Base-by-base conservation (phyloP, 345 rosid genomes). In the Populus tremula region DNA sequence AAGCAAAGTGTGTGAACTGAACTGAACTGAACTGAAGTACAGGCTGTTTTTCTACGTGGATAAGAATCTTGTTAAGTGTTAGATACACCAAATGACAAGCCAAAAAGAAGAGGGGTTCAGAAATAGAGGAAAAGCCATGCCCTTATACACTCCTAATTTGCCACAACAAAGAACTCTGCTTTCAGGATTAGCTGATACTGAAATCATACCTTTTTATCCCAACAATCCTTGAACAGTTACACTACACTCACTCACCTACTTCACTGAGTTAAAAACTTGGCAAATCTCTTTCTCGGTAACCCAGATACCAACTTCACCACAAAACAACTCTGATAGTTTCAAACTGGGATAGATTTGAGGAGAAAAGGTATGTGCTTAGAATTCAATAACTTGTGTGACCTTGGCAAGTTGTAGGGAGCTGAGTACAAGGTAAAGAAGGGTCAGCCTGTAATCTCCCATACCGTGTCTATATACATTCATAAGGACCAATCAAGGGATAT, bases 211-310 rank as follows among this genome's bases (percentile, higher is more conserved):
- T 27, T 31, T 23, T 70, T 27, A 12, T 23, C 71, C 18, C 81
- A 79, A 66, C 78, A 74, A 82, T 75, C 85, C 76, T 79, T 85
- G 77, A 78, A 84, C 70, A 17, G 27, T 50, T n/a, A 75, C 78
- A 23, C 67, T 7, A 33, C 49, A 9, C 20, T 62, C 36, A 56
- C 47, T 71, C 59, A 76, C 80, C 61, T 77, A 41, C 77, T 45
- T 12, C 29, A 64, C 77, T 38, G 39, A n/a, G 70, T 69, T 47
- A 6, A 69, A 10, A n/a, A 16, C 41, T 4, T 47, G 36, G 6
- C 7, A 54, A 20, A 20, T 18, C 20, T 59, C 67, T 23, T 4
- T 49, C 72, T 27, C 65, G 8, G 29, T 29, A 6, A 59, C 62
- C 47, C 49, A 61, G 31, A 38, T 61, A 21, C 6, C 14, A 38